Conservation (phyloP, 495 filamentous ascomycete species). For the Friedmanniomyces simplex region DNA sequence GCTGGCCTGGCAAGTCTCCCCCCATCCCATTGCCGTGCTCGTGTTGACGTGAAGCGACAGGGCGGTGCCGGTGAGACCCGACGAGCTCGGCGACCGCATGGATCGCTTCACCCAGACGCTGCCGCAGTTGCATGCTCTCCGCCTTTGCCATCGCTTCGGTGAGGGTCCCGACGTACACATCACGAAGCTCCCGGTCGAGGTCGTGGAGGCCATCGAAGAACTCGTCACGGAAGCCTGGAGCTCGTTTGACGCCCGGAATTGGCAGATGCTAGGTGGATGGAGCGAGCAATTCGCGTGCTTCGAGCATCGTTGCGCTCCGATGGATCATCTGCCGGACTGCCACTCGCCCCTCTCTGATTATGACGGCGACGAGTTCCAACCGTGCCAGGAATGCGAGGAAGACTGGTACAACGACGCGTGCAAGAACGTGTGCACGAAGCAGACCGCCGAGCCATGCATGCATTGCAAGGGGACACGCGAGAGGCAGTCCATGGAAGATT, state of each 20-base stretch:
- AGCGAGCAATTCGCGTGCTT: background rate
- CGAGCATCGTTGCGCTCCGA: background rate
- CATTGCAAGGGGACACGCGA: background rate
- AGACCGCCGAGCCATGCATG: background rate
- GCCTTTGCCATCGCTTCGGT: conserved; percentile 12
- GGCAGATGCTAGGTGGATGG: background rate
- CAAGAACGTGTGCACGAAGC: background rate
- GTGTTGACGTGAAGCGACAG: background rate
- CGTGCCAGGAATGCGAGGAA: background rate
- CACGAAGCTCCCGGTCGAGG: conserved; percentile 10
- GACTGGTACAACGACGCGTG: background rate
- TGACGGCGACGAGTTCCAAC: background rate
- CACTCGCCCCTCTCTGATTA: background rate
- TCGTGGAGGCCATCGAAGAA: conserved; percentile 3
- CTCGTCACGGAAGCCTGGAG: background rate
- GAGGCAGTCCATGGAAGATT: background rate
- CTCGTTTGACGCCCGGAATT: background rate
- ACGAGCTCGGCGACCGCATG: background rate
- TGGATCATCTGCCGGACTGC: background rate
- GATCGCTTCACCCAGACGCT: background rate
- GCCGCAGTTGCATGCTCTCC: conserved; percentile 1
- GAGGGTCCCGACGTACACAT: conserved; percentile 7
- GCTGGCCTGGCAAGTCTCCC: background rate
- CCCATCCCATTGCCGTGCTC: background rate
- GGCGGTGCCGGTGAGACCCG: background rate